Conservation (phyloP, 257 asterid species). For the Gentiana macrophylla region DNA sequence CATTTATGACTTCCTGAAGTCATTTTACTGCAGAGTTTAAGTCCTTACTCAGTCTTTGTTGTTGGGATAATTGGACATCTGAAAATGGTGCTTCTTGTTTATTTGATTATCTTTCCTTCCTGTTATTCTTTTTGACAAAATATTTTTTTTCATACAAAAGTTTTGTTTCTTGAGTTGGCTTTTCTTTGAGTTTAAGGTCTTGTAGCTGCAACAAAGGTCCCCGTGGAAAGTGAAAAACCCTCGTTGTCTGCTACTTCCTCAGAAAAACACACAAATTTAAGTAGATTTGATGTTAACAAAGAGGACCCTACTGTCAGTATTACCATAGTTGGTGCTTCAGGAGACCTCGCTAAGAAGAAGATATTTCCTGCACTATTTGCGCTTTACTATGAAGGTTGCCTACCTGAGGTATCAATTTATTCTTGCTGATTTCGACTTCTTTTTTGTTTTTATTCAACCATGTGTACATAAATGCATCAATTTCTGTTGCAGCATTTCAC, state of each 20-base stretch:
- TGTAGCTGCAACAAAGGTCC: conserved; percentile 19
- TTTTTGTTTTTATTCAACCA: background rate
- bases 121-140: conserved; percentile 5
- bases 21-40: no score
- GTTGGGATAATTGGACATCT: no score
- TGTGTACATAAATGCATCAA: background rate
- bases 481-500: conserved; percentile 68
- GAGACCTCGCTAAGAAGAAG: conserved; percentile 98
- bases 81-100: no score
- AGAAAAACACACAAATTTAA: conserved; percentile 16
- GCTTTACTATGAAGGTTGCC: conserved; percentile 84
- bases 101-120: background rate
- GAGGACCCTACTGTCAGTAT: conserved; percentile 64
- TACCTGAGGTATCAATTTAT: conserved; percentile 57
- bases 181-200: conserved; percentile 25
- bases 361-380: conserved; percentile 98
- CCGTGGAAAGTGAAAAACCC: conserved; percentile 25
- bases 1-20: no score
- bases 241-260: conserved; percentile 27
- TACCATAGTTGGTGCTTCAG: conserved; percentile 96
- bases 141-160: no score
- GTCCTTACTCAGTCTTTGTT: no score
- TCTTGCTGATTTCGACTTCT: background rate
- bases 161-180: no score
- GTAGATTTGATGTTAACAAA: conserved; percentile 14